Base-by-base conservation (phyloP, 2,329 filamentous ascomycete genomes). In the Helotiales sp. region DNA sequence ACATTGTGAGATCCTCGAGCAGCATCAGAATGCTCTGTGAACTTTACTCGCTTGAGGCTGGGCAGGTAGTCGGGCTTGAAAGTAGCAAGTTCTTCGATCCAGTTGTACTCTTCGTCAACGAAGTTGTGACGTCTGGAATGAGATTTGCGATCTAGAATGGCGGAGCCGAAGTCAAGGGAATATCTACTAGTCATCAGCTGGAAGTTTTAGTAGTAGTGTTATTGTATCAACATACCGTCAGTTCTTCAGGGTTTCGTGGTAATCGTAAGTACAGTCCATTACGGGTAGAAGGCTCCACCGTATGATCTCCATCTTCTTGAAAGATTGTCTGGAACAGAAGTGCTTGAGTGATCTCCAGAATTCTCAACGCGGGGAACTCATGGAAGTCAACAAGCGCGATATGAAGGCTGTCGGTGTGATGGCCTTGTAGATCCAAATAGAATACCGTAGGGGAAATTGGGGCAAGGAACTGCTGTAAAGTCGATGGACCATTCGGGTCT, bases 51-150 rank as follows among this genome's bases (percentile, higher is more conserved):
- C 30, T 37, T 57, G 3, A 57, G 20, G 24, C 22, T 24, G 3
- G 52, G 52, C 2, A 57, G 22, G 8, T 32, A 57, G 3, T 57
- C 32, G 5, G 52, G 30, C 8, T 57, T 37, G 52, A 24, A 57
- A 8, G 28, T 24, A 5, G 52, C 52, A 3, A 57, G 52, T 17
- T 57, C 52, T 34, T 57, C 52, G n/a, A 57, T 57, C 52, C 32
- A 34, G 30, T 57, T 30, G 30, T 57, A 57, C 30, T 57, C 52
- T 24, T 57, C 52, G n/a, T 57, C 30, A 5, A 57, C 32, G n/a
- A 34, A 24, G 8, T 57, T 57, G 30, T 57, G 52, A 22, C 32
- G 30, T 37, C 20, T 15, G 30, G 30, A 7, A 22, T 57, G 52
- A n/a, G 20, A 37, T 13, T 24, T 11, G 52, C 28, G 52, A 24